phyloP scores from a whole-genome alignment of 2,329 filamentous ascomycete species.

The Fusarium musae region DNA sequence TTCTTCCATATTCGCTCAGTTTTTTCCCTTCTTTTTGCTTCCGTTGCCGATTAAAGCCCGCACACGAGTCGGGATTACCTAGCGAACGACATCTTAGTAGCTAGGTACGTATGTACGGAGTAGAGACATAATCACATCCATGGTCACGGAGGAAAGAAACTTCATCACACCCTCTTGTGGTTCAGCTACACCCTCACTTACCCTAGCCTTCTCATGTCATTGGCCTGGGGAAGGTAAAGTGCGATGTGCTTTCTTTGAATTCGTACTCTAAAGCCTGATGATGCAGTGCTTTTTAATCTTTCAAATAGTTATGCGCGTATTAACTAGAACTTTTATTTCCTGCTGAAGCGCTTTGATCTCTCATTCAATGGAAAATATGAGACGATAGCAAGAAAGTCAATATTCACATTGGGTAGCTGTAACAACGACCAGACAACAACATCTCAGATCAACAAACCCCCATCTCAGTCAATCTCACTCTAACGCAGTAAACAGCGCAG shows the following conservation, averaged over 20 bases:
- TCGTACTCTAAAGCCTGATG: constrained; percentile 4
- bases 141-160: constrained; percentile 18
- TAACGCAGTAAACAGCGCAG: constrained; percentile 36
- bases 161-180: constrained; percentile 31
- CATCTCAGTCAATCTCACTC: constrained; percentile 22
- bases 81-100: constrained; percentile 17
- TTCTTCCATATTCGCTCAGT: constrained; percentile 19
- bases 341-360: neutral
- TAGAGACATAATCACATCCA: constrained; percentile 12
- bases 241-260: constrained; percentile 18
- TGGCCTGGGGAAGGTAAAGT: constrained; percentile 17
- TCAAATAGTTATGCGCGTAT: neutral
- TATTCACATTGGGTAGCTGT: constrained; percentile 11
- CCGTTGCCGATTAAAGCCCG: constrained; percentile 28
- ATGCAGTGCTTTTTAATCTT: neutral
- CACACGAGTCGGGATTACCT: constrained; percentile 29
- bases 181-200: constrained; percentile 34
- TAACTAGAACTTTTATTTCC: neutral
- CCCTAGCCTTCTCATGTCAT: constrained; percentile 16
- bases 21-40: constrained; percentile 12
- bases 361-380: neutral
- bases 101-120: neutral
- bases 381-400: neutral
- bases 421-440: constrained; percentile 33
- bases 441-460: constrained; percentile 33